phyloP scores from a whole-genome alignment of 2,329 filamentous ascomycete species.

The Neofusicoccum umdonicola region DNA sequence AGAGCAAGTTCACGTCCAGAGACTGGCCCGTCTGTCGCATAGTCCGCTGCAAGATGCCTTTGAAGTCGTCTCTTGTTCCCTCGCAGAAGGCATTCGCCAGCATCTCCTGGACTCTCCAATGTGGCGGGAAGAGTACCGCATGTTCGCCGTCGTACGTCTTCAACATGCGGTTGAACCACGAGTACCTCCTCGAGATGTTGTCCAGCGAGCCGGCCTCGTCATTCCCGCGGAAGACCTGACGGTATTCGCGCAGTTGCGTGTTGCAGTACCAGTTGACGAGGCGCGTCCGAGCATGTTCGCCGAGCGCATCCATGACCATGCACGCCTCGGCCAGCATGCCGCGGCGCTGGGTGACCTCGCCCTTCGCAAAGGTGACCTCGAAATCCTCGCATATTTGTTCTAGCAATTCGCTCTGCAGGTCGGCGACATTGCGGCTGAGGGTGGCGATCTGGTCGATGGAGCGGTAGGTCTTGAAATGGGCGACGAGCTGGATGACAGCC shows the following conservation, averaged over 20 bases:
- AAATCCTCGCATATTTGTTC: conserved; percentile 99
- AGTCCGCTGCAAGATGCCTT: conserved; percentile 82
- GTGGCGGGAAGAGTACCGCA: conserved; percentile 76
- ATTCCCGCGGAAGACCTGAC: conserved; percentile 91
- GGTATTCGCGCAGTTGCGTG: conserved; percentile 90
- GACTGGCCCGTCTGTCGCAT: conserved; percentile 69
- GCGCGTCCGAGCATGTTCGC: conserved; percentile 77
- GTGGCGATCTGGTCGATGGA: conserved; percentile 98
- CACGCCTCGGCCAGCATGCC: conserved; percentile 81
- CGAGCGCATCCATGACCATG: conserved; percentile 89
- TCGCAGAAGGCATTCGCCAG: conserved; percentile 93
- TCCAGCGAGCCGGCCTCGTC: conserved; percentile 88
- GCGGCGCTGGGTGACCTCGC: conserved; percentile 69
- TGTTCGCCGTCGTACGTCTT: conserved; percentile 96
- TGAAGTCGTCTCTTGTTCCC: conserved; percentile 92
- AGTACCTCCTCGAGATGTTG: conserved; percentile 91
- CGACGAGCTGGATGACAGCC: conserved; percentile 95
- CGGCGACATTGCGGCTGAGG: conserved; percentile 86
- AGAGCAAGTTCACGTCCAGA: conserved; percentile 82
- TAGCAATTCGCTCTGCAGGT: conserved; percentile 85
- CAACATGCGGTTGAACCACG: conserved; percentile 94
- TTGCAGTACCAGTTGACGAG: conserved; percentile 98
- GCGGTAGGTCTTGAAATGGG: conserved; percentile 95
- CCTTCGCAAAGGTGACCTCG: conserved; percentile 88
- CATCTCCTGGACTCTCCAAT: conserved; percentile 88